A percentile compares a stretch with the other conserved stretches of the same genome.
Evolutionary conservation across 257 asterid genomes (phyloP).

Genomic region (Hygrophila difformis): DNA sequence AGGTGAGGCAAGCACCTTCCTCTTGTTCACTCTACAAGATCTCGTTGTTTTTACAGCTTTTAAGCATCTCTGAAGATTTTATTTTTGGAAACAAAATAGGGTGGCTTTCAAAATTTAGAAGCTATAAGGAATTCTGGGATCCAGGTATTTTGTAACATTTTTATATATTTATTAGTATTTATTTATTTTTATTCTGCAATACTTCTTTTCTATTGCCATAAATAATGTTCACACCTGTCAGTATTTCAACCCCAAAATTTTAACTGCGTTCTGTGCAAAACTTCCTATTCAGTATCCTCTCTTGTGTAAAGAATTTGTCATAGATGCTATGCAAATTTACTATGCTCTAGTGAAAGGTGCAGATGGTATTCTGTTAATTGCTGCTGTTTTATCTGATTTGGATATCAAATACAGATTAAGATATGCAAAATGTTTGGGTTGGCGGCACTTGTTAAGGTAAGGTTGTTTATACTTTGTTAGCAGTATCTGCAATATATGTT

Average conservation of each 20-base stretch:
- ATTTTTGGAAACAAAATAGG: slow-evolving; percentile 30
- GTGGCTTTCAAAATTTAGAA: slow-evolving; percentile 84
- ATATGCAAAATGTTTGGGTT: slow-evolving; percentile 81
- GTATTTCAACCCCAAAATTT: slow-evolving; percentile 4
- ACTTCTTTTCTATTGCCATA: no score
- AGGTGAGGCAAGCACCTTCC: slow-evolving; percentile 29
- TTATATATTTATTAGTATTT: neutral
- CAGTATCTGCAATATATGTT: neutral
- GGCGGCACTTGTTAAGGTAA: slow-evolving; percentile 82
- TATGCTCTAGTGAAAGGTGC: slow-evolving; percentile 91
- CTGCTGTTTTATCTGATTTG: slow-evolving; percentile 78
- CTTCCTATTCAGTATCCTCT: slow-evolving; percentile 70
- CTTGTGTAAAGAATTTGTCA: slow-evolving; percentile 84
- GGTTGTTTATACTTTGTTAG: slow-evolving; percentile 14
- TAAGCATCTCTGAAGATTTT: slow-evolving; percentile 9
- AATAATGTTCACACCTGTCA: no score
- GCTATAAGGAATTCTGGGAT: slow-evolving; percentile 73
- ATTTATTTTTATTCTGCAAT: neutral
- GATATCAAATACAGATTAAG: slow-evolving; percentile 78
- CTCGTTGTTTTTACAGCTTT: neutral
- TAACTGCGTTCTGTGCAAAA: slow-evolving; percentile 12
- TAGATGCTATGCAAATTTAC: slow-evolving; percentile 92
- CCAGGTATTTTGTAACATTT: slow-evolving; percentile 38
- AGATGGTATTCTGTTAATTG: slow-evolving; percentile 83
- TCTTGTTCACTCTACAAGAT: slow-evolving; percentile 1